Conservation (phyloP, 2,329 filamentous ascomycete species). For the Fusarium cyanostomum region DNA sequence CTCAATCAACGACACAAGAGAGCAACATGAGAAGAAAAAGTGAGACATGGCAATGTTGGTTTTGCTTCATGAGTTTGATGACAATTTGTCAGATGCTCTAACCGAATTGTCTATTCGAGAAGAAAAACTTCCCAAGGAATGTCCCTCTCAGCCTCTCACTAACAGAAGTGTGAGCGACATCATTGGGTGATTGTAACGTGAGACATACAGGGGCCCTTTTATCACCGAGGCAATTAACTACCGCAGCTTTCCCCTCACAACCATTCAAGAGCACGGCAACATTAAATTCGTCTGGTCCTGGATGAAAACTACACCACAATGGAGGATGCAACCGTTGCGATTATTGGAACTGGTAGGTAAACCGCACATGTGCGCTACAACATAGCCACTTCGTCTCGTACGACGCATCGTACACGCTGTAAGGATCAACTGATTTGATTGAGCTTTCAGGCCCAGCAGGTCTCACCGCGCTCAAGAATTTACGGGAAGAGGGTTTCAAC, state of each 20-base stretch:
- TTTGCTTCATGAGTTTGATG: too few relatives aligned
- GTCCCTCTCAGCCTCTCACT: neutral
- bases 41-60: too few relatives aligned
- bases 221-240: neutral
- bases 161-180: neutral
- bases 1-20: too few relatives aligned
- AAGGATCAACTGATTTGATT: neutral
- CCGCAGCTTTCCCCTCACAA: neutral
- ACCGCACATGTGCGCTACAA: neutral
- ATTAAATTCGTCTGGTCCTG: too few relatives aligned
- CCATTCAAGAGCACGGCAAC: too few relatives aligned
- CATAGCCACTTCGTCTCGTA: too few relatives aligned
- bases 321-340: neutral
- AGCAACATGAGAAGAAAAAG: too few relatives aligned
- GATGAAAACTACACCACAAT: neutral
- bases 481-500: slow-evolving; percentile 3
- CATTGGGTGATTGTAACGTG: too few relatives aligned
- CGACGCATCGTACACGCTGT: neutral
- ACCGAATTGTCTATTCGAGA: too few relatives aligned
- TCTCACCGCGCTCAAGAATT: slow-evolving; percentile 1
- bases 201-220: too few relatives aligned
- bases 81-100: too few relatives aligned
- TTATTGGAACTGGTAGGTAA: neutral
- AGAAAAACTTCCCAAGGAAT: too few relatives aligned
- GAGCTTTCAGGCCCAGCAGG: neutral